Conservation (phyloP, 2,329 filamentous ascomycete species). For the Diaporthe vaccinii region DNA sequence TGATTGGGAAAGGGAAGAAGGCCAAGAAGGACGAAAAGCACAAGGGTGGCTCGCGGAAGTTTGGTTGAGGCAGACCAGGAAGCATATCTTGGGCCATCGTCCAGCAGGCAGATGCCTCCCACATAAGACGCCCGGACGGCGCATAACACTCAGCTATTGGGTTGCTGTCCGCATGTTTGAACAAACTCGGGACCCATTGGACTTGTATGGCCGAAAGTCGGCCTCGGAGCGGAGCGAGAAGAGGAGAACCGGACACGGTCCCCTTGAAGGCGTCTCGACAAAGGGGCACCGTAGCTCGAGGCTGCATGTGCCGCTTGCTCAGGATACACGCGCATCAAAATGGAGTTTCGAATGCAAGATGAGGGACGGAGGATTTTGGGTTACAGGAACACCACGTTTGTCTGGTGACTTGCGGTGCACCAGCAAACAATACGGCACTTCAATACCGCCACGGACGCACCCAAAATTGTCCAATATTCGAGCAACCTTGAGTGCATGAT, state of each 20-base stretch:
- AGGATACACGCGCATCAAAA: not conserved
- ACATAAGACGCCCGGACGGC: not conserved
- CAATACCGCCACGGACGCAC: not conserved
- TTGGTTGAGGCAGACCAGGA: slow-evolving; percentile 58
- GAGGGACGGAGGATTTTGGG: not conserved
- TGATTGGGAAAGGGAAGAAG: slow-evolving; percentile 70
- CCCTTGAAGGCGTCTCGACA: not conserved
- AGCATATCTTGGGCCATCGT: not conserved
- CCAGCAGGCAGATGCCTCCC: not conserved
- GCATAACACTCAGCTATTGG: not conserved
- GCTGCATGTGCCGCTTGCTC: not conserved
- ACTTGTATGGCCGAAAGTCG: not conserved
- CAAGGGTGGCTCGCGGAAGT: slow-evolving; percentile 68
- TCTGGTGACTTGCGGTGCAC: not conserved
- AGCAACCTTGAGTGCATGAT: not conserved
- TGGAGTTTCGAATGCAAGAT: not conserved
- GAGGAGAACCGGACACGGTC: not conserved
- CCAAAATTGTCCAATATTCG: not conserved
- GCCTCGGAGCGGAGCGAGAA: not conserved
- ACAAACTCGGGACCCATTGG: not conserved
- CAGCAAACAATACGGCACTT: slow-evolving; percentile 14
- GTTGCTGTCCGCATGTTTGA: not conserved
- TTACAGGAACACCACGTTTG: not conserved
- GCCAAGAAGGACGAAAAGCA: slow-evolving; percentile 54
- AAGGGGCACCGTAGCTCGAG: not conserved